Conservation (phyloP, 1,284 basidiomycete species). For the Fomitopsis pinicola region DNA sequence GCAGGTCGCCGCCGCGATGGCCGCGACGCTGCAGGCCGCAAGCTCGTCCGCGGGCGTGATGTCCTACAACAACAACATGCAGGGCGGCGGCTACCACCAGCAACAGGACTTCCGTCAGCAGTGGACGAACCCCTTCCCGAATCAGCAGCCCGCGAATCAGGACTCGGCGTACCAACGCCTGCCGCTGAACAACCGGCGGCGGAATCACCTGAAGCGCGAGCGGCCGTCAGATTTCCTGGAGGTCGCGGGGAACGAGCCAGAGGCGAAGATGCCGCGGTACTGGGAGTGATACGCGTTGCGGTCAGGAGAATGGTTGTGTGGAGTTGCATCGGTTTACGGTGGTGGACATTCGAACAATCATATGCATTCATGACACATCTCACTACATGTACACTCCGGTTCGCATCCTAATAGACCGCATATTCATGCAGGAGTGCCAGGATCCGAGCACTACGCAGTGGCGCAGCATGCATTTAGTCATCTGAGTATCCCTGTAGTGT, state of each 20-base stretch:
- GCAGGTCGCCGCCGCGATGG: slow-evolving; percentile 61
- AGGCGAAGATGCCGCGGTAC: slow-evolving; percentile 63
- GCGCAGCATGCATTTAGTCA: no score
- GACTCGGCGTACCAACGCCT: slow-evolving; percentile 83
- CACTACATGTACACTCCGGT: slow-evolving; percentile 9
- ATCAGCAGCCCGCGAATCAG: slow-evolving; percentile 58
- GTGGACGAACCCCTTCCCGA: slow-evolving; percentile 51
- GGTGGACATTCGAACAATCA: not conserved
- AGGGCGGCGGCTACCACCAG: slow-evolving; percentile 23
- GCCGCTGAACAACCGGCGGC: slow-evolving; percentile 72
- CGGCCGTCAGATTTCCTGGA: slow-evolving; percentile 80
- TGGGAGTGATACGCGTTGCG: slow-evolving; percentile 52
- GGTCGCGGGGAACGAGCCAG: slow-evolving; percentile 53
- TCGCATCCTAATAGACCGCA: not conserved
- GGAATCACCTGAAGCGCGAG: slow-evolving; percentile 71
- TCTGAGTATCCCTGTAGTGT: no score
- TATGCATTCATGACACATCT: slow-evolving; percentile 1
- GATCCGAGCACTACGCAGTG: not conserved
- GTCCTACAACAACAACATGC: slow-evolving; percentile 13
- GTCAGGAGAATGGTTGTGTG: not conserved
- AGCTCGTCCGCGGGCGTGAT: slow-evolving; percentile 13
- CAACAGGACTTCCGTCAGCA: slow-evolving; percentile 36
- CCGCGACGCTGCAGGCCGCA: slow-evolving; percentile 44
- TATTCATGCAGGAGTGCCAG: not conserved
- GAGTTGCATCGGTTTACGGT: not conserved